These are phyloP conservation scores for Ceratopteris richardii DNA, from an alignment of 75 land plant species.

Conservation along the genomic window DNA sequence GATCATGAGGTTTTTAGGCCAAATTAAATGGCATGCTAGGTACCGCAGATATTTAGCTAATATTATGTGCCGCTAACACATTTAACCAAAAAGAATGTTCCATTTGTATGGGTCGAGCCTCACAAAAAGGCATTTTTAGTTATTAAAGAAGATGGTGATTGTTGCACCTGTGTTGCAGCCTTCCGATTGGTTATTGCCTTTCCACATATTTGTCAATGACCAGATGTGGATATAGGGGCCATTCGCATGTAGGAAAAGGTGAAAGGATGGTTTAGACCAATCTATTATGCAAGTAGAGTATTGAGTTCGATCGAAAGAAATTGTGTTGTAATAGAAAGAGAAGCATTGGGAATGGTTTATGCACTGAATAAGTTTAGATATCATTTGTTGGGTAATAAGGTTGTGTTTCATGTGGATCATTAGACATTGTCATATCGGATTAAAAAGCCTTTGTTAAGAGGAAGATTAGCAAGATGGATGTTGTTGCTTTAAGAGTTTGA, in stretches of 20 bases:
- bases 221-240: not conserved
- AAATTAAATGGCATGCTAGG: not conserved
- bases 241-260: not conserved
- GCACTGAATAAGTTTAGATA: not conserved
- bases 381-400: not conserved
- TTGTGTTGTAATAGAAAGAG: not conserved
- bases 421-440: not conserved
- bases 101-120: not conserved
- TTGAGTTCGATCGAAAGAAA: not conserved
- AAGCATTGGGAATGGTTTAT: not conserved
- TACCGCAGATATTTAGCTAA: not conserved
- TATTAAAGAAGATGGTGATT: not conserved
- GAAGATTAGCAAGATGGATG: not conserved
- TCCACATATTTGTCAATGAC: not conserved
- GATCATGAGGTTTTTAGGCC: not conserved
- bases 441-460: not conserved
- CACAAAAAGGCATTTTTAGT: not conserved
- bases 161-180: not conserved
- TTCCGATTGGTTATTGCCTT: not conserved
- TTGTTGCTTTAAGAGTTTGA: slow-evolving; percentile 8
- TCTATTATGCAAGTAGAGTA: not conserved
- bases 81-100: not conserved
- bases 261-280: not conserved
- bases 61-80: not conserved
- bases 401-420: not conserved